A percentile compares a stretch with the other conserved stretches of the same genome.
Conservation (phyloP, 129 eudicot genomes). For the Heracleum sosnowskyi region DNA sequence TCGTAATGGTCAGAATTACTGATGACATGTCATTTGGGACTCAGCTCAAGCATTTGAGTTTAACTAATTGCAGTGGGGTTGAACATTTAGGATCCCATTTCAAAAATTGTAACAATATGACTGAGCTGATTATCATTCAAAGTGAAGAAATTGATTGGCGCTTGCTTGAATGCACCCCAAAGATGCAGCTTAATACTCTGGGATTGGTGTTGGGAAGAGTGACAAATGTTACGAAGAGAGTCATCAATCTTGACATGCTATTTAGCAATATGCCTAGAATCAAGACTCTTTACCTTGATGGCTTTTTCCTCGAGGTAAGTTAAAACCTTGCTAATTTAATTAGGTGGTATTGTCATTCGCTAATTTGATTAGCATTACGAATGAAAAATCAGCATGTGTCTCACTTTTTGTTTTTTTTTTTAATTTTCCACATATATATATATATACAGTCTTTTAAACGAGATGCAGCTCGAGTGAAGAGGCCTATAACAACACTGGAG, state of each 20-base stretch:
- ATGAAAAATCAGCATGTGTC: no score
- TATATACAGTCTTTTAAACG: not conserved
- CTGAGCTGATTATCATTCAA: not conserved
- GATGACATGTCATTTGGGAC: not conserved
- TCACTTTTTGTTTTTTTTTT: no score
- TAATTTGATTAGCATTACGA: no score
- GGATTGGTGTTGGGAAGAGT: no score
- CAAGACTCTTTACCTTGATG: no score
- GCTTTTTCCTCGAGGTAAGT: no score
- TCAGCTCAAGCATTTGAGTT: not conserved
- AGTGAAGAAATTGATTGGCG: not conserved
- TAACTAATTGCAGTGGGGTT: not conserved
- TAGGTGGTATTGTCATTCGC: no score
- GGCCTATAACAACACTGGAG: not conserved
- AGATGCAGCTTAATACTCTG: not conserved
- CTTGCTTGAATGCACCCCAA: not conserved
- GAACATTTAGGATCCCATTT: not conserved
- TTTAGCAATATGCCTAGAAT: no score
- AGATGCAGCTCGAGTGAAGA: not conserved
- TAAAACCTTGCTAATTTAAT: no score
- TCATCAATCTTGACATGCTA: not conserved
- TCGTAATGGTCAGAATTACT: no score
- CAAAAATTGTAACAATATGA: not conserved
- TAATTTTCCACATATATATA: no score
- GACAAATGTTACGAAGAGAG: not conserved